These are phyloP conservation scores for Globisporangium orthogonon DNA, from an alignment of 352 stramenopile species.

Conservation along the genomic window DNA sequence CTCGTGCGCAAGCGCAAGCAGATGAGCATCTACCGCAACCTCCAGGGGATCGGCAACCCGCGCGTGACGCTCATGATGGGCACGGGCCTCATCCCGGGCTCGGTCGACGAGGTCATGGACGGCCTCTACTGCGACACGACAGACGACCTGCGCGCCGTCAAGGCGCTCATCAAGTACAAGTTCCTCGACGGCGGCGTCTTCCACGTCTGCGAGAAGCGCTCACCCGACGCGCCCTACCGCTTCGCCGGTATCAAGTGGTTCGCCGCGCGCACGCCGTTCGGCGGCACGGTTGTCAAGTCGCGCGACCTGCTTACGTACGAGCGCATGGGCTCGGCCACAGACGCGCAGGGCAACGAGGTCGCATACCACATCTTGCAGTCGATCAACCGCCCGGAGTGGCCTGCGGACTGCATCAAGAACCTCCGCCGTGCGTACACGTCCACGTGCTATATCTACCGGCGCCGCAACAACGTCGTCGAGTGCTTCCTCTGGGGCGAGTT, in stretches of 20 bases:
- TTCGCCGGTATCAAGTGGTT: constrained; percentile 54
- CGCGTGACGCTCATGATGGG: constrained; percentile 12
- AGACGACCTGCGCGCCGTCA: constrained; percentile 25
- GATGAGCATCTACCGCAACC: constrained; percentile 15
- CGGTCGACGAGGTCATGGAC: constrained; percentile 30
- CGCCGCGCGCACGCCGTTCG: constrained; percentile 20
- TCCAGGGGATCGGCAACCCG: neutral
- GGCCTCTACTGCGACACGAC: constrained; percentile 39
- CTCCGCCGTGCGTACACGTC: constrained; percentile 32
- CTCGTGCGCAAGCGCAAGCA: constrained; percentile 11
- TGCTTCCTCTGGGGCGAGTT: constrained; percentile 33
- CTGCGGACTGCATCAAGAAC: constrained; percentile 16
- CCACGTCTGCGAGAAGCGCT: constrained; percentile 23
- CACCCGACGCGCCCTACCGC: constrained; percentile 23
- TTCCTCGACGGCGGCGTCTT: constrained; percentile 27
- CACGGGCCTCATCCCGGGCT: constrained; percentile 6
- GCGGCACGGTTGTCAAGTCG: constrained; percentile 17
- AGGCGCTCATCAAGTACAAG: constrained; percentile 28
- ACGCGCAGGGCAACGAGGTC: constrained; percentile 11
- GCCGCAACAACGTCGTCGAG: constrained; percentile 25
- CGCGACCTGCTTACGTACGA: constrained; percentile 28
- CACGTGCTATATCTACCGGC: constrained; percentile 35
- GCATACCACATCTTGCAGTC: constrained; percentile 18
- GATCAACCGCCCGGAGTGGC: constrained; percentile 17
- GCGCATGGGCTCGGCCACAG: constrained; percentile 9